phyloP scores from a whole-genome alignment of 83 land plant genomes.

The Picea mariana region DNA sequence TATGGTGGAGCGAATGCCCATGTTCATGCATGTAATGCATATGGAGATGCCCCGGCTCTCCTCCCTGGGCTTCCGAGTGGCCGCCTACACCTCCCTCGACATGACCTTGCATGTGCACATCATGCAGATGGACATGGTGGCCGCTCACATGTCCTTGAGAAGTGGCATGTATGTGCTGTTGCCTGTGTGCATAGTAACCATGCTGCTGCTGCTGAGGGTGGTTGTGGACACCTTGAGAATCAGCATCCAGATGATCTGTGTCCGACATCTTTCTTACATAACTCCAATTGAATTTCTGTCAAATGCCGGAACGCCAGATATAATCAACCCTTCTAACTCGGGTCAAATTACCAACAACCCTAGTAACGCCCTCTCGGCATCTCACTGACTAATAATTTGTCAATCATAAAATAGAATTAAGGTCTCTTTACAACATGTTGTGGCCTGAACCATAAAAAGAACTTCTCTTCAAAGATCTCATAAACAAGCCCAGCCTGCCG shows the following conservation, averaged over 20 bases:
- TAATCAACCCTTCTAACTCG: neutral
- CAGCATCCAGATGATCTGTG: constrained; percentile 13
- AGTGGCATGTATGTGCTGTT: constrained; percentile 8
- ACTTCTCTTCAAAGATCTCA: neutral
- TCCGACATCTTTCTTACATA: constrained; percentile 15
- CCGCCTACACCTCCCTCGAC: neutral
- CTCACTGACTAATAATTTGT: neutral
- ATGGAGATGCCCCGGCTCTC: constrained; percentile 8
- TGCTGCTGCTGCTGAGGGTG: neutral
- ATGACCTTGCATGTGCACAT: neutral
- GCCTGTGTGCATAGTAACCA: constrained; percentile 12
- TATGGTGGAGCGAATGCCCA: constrained; percentile 10
- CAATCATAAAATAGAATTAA: neutral
- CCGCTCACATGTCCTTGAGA: constrained; percentile 6
- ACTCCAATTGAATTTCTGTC: constrained; percentile 2
- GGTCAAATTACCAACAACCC: neutral
- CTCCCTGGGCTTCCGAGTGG: constrained; percentile 12
- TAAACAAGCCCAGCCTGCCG: neutral
- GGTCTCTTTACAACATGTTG: neutral
- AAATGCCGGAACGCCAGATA: neutral
- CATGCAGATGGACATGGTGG: constrained; percentile 7
- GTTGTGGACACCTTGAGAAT: constrained; percentile 7
- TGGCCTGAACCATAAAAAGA: too few species aligned
- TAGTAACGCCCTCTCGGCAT: neutral
- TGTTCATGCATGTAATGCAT: constrained; percentile 14